Evolutionary conservation across 495 filamentous ascomycete species (phyloP).

Genomic region (Hypoxylon intermedium): DNA sequence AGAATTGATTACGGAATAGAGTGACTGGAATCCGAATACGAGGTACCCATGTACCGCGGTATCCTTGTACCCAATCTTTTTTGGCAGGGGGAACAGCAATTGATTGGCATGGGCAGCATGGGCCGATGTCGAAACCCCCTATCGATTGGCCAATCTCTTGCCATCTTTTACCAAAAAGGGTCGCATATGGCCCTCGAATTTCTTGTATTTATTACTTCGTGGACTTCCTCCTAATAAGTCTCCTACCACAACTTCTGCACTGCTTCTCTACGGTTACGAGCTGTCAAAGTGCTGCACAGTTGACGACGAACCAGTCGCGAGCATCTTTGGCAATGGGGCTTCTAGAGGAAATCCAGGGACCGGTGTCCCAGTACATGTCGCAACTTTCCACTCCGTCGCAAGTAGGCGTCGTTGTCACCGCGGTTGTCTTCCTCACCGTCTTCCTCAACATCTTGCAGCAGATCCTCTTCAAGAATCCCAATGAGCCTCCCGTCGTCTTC

Average conservation of each 20-base stretch:
- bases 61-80: conserved; percentile 27
- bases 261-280: conserved; percentile 1
- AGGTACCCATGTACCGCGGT: conserved; percentile 34
- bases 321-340: conserved; percentile 54
- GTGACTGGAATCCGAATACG: conserved; percentile 33
- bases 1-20: too few relatives aligned
- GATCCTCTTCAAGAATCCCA: conserved; percentile 71
- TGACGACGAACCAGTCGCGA: conserved; percentile 14
- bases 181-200: conserved; percentile 9
- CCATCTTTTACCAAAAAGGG: conserved; percentile 36
- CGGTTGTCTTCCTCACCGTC: conserved; percentile 61
- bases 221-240: conserved; percentile 18
- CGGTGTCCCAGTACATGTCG: conserved; percentile 51
- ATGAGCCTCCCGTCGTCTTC: conserved; percentile 82
- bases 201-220: conserved; percentile 38
- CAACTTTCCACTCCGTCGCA: conserved; percentile 54
- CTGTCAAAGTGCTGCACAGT: conserved; percentile 18
- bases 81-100: background rate
- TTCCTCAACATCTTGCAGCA: conserved; percentile 72
- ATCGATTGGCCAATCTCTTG: conserved; percentile 41
- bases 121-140: conserved; percentile 28
- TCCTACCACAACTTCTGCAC: conserved; percentile 9
- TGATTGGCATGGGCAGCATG: too few relatives aligned
- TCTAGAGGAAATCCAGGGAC: conserved; percentile 55
- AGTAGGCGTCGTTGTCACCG: conserved; percentile 51